Conservation (phyloP, 2,329 filamentous ascomycete genomes). For the Westerdykella sp. region DNA sequence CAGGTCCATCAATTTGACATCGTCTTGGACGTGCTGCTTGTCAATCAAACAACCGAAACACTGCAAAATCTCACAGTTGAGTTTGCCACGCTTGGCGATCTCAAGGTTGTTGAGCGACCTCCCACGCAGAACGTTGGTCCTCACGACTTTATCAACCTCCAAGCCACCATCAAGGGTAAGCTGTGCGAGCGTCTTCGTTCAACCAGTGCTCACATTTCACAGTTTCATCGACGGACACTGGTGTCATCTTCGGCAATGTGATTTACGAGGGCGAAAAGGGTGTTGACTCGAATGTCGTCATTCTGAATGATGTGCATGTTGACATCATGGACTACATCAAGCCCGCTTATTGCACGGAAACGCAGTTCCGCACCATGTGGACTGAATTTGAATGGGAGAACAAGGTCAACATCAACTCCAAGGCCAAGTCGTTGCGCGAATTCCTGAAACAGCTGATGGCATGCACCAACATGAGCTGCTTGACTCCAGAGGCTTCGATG, state of each 20-base stretch:
- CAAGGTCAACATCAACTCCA: conserved; percentile 94
- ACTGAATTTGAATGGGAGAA: conserved; percentile 99
- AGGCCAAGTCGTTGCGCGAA: conserved; percentile 82
- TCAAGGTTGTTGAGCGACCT: conserved; percentile 95
- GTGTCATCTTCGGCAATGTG: conserved; percentile 97
- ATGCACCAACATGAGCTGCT: conserved; percentile 96
- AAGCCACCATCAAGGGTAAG: conserved; percentile 96
- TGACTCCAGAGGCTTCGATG: conserved; percentile 92
- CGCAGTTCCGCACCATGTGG: conserved; percentile 99
- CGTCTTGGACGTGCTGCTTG: conserved; percentile 87
- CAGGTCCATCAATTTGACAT: conserved; percentile 92
- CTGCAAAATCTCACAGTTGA: conserved; percentile 96
- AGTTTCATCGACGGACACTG: conserved; percentile 94
- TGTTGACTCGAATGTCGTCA: conserved; percentile 79
- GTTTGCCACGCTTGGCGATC: conserved; percentile 94
- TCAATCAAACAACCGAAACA: conserved; percentile 96
- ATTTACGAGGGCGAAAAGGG: conserved; percentile 78
- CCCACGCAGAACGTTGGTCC: conserved; percentile 93
- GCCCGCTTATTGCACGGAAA: conserved; percentile 91
- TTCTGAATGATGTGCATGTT: conserved; percentile 94
- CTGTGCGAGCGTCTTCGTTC: conserved; percentile 38
- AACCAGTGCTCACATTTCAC: conserved; percentile 7
- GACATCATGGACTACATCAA: conserved; percentile 99
- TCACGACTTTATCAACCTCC: conserved; percentile 96
- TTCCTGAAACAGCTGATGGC: conserved; percentile 95